Evolutionary conservation across 305 asterid genomes (phyloP).

Genomic region (Stenogyne calaminthoides): DNA sequence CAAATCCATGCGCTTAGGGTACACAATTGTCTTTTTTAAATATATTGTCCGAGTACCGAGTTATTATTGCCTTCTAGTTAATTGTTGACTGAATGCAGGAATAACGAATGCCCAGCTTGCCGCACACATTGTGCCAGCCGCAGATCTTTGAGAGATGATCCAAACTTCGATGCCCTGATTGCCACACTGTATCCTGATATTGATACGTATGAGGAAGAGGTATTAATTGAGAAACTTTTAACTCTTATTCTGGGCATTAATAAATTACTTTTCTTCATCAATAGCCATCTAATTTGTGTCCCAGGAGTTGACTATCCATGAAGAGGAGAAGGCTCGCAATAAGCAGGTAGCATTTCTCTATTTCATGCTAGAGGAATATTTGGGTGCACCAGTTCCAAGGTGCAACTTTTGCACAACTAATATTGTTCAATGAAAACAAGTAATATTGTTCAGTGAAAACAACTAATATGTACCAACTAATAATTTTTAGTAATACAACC

Average conservation of each 20-base stretch:
- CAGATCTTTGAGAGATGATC: constrained; percentile 96
- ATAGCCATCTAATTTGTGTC: constrained; percentile 24
- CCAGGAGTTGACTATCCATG: constrained; percentile 95
- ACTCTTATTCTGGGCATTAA: constrained; percentile 19
- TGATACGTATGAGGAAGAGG: constrained; percentile 96
- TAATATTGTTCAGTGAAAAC: no score
- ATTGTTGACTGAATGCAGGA: constrained; percentile 52
- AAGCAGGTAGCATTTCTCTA: constrained; percentile 61
- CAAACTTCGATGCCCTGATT: constrained; percentile 89
- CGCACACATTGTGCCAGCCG: constrained; percentile 99
- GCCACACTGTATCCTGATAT: constrained; percentile 88
- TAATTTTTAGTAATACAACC: no score
- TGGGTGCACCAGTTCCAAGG: no score
- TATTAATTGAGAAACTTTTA: constrained; percentile 33
- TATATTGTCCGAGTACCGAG: constrained; percentile 22
- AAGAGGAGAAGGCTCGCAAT: constrained; percentile 90
- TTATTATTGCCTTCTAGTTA: constrained; percentile 28
- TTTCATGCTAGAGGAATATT: not conserved
- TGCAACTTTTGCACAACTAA: no score
- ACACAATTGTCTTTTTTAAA: constrained; percentile 32
- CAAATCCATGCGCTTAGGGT: constrained; percentile 99
- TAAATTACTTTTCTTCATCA: constrained; percentile 29
- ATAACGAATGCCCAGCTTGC: constrained; percentile 98
- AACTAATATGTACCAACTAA: no score
- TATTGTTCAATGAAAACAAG: no score